phyloP scores from a whole-genome alignment of 345 rosid species.

The Noccaea bulbosa region DNA sequence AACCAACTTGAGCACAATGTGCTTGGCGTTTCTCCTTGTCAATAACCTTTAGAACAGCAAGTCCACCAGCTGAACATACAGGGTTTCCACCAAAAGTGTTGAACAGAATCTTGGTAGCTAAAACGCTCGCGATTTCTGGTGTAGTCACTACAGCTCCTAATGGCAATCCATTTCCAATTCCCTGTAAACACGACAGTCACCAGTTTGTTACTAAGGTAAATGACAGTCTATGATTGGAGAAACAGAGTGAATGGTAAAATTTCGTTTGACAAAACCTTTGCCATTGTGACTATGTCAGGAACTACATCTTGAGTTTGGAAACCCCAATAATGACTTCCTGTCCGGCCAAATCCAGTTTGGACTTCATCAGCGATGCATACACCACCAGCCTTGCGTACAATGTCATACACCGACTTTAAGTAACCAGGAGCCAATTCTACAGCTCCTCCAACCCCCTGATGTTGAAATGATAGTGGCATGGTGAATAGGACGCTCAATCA shows the following conservation, averaged over 20 bases:
- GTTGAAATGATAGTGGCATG: constrained; percentile 21
- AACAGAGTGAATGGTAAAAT: constrained; percentile 7
- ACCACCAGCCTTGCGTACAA: constrained; percentile 84
- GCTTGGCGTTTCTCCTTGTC: constrained; percentile 88
- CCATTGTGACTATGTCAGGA: constrained; percentile 98
- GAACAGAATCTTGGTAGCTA: constrained; percentile 85
- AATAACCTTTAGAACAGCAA: constrained; percentile 85
- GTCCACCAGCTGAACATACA: constrained; percentile 96
- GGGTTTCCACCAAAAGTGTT: constrained; percentile 99
- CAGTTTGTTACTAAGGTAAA: neutral
- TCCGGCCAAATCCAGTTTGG: constrained; percentile 93
- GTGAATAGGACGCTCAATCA: constrained; percentile 6
- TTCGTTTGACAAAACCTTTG: constrained; percentile 61
- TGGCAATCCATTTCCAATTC: constrained; percentile 95
- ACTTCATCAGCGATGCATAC: constrained; percentile 97
- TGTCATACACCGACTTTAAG: constrained; percentile 76
- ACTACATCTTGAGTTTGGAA: constrained; percentile 89
- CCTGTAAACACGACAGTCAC: constrained; percentile 42
- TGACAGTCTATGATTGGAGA: neutral
- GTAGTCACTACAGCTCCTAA: constrained; percentile 96
- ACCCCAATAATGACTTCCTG: constrained; percentile 96
- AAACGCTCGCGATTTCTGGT: constrained; percentile 88
- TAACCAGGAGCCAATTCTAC: constrained; percentile 97
- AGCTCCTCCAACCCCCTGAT: constrained; percentile 94
- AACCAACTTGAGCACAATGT: constrained; percentile 80